phyloP scores from a whole-genome alignment of 257 asterid genomes.

The Solanum chilense region DNA sequence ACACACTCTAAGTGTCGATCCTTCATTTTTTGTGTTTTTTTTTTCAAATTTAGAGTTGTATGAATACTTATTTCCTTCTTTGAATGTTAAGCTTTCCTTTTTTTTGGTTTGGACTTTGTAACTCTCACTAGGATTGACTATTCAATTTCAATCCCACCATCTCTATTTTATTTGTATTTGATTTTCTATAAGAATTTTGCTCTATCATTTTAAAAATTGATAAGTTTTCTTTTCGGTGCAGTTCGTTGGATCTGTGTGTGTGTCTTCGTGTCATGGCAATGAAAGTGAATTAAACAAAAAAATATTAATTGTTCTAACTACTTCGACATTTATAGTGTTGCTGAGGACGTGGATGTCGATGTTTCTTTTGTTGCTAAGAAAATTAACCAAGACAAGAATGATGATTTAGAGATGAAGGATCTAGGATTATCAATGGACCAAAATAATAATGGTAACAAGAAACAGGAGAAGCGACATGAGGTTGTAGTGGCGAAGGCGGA shows the following conservation, averaged over 20 bases:
- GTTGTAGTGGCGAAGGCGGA: background rate
- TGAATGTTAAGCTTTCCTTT: conserved; percentile 9
- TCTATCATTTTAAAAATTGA: background rate
- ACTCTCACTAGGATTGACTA: conserved; percentile 38
- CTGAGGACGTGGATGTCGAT: background rate
- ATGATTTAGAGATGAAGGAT: background rate
- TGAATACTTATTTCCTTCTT: background rate
- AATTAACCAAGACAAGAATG: background rate
- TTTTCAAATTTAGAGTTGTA: conserved; percentile 27
- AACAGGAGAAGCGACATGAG: background rate
- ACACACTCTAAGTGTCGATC: conserved; percentile 8
- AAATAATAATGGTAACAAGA: background rate
- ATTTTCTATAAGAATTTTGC: background rate
- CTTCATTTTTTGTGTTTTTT: background rate
- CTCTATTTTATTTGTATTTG: background rate
- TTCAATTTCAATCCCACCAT: conserved; percentile 14
- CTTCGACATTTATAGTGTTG: background rate
- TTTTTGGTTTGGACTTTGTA: conserved; percentile 41
- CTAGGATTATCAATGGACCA: background rate
- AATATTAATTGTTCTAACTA: background rate
- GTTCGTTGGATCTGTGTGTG: conserved; percentile 14
- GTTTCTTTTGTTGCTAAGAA: background rate
- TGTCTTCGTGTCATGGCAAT: too few relatives aligned
- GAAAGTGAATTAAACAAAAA: too few relatives aligned
- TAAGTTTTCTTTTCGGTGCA: conserved; percentile 10